Evolutionary conservation across 2,329 filamentous ascomycete species (phyloP).

Genomic region (Xylaria sp.): DNA sequence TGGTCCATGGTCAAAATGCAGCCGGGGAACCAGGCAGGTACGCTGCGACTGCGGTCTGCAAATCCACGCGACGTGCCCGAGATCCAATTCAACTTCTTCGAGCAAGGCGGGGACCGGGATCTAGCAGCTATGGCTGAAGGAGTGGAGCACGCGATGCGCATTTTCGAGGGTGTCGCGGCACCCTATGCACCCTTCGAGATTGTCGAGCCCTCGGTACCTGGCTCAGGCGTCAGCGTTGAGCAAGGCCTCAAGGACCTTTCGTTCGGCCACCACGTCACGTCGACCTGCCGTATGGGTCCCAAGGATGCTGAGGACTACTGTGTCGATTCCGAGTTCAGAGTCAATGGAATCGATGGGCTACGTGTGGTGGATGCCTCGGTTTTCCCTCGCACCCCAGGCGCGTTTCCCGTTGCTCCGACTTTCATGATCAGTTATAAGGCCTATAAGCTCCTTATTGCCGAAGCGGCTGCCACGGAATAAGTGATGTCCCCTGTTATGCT

Average conservation of each 20-base stretch:
- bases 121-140: neutral
- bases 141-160: slow-evolving; percentile 3
- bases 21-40: slow-evolving; percentile 7
- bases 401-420: slow-evolving; percentile 51
- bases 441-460: slow-evolving; percentile 58
- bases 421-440: slow-evolving; percentile 68
- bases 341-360: slow-evolving; percentile 60
- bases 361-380: slow-evolving; percentile 66
- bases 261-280: neutral
- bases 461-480: neutral
- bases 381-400: slow-evolving; percentile 56
- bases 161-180: neutral
- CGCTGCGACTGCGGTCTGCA: slow-evolving; percentile 8
- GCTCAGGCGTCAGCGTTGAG: neutral
- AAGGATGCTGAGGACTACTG: slow-evolving; percentile 1
- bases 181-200: slow-evolving; percentile 1
- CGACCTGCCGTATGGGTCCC: slow-evolving; percentile 1
- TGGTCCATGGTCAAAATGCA: slow-evolving; percentile 26
- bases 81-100: slow-evolving; percentile 25
- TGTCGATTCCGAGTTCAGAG: slow-evolving; percentile 39
- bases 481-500: neutral
- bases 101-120: neutral
- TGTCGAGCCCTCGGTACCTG: neutral
- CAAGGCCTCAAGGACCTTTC: neutral
- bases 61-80: slow-evolving; percentile 14